These are phyloP conservation scores for Physcomitrium patens DNA, from an alignment of 225 moss, liverwort and hornwort genomes.

Conservation along the genomic window DNA sequence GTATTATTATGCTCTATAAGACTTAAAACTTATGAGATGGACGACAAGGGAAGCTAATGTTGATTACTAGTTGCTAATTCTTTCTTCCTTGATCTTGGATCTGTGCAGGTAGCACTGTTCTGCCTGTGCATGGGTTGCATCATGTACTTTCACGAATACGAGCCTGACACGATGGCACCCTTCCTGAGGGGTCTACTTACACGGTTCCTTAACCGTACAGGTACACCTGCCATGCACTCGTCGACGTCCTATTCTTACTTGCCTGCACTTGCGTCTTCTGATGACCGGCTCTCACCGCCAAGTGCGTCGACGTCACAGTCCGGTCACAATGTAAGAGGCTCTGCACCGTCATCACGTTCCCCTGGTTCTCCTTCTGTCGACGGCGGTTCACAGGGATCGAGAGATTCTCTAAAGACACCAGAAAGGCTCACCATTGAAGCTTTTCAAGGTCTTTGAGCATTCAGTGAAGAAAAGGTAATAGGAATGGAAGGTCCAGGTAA, in stretches of 20 bases:
- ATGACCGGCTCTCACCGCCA: slow-evolving; percentile 30
- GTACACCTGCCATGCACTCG: slow-evolving; percentile 60
- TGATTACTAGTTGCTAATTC: slow-evolving; percentile 14
- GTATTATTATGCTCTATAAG: not conserved
- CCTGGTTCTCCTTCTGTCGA: slow-evolving; percentile 35
- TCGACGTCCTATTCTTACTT: slow-evolving; percentile 52
- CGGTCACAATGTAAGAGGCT: slow-evolving; percentile 20
- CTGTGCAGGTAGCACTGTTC: slow-evolving; percentile 75
- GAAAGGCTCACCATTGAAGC: slow-evolving; percentile 52
- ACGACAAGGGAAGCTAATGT: not conserved
- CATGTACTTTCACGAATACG: slow-evolving; percentile 93
- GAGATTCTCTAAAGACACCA: slow-evolving; percentile 25
- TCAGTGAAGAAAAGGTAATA: not conserved
- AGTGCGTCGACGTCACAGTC: slow-evolving; percentile 17
- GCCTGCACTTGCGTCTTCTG: slow-evolving; percentile 40
- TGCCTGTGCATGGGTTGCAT: slow-evolving; percentile 87
- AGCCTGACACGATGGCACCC: slow-evolving; percentile 87
- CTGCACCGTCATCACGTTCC: slow-evolving; percentile 32
- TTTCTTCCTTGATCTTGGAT: slow-evolving; percentile 2
- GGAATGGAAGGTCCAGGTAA: slow-evolving; percentile 3
- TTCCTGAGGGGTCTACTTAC: slow-evolving; percentile 81
- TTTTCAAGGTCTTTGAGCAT: slow-evolving; percentile 51
- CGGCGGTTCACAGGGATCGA: slow-evolving; percentile 8
- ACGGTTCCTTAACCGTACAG: slow-evolving; percentile 80
- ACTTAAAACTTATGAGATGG: not conserved